Base-by-base conservation (phyloP, 1,139 yeast species). In the Torulaspora globosa region DNA sequence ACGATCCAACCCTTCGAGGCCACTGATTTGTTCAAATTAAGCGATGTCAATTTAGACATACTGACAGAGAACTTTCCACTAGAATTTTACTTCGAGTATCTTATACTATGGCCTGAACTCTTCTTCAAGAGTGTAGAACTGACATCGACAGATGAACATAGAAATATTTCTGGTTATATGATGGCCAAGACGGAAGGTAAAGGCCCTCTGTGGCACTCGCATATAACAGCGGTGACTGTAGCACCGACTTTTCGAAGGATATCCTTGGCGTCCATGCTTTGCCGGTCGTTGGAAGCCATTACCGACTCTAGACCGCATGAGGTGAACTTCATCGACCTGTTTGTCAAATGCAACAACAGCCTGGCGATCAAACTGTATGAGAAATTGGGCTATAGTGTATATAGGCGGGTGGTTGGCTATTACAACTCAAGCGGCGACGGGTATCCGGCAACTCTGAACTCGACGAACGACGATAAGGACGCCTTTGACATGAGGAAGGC, bases 181-280 rank as follows among this genome's bases (percentile, higher is more conserved):
- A 82, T 94, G 79, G 98, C 95, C n/a, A 94, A 94, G 66, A 83
- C 95, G 2, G 98, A 94, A 66, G 98, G 98, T 1, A 70, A 72
- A 18, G 79, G 75, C 14, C 78, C 75, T 45, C 95, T 89, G 54
- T 92, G 97, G 96, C 99, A 94, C 62, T 80, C 96, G 0, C 99
- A 94, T 66, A 89, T 94, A 47, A 89, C 97, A 0, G 98, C 98
- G 0, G 96, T 94, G 2, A 89, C 98, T 0, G 84, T 94, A 0
- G 84, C 84, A 51, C 82, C 86, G 21, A 82, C 80, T 44, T 90
- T 84, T 60, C 72, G 99, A 49, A 71, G 98, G 49, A 74, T 92
- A 16, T 95, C 96, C 1, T 70, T 90, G 40, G 98, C 97, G 0
- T 80, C 85, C 2, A 60, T 66, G 47, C 72, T 90, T 46, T 90